Base-by-base conservation (phyloP, 495 filamentous ascomycete species). In the Friedmanniomyces simplex region DNA sequence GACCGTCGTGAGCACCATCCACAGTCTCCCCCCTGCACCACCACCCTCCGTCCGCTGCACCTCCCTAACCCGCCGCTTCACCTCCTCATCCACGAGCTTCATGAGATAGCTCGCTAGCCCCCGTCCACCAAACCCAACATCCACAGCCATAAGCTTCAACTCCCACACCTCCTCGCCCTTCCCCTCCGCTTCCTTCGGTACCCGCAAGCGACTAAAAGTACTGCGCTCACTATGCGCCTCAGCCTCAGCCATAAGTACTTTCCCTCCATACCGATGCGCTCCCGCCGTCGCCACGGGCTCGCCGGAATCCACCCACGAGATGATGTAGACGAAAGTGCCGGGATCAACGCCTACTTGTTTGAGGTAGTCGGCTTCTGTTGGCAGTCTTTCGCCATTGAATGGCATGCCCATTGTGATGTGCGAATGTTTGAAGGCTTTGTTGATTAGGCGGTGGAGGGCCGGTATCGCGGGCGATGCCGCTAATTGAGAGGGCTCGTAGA, bases 101-200 rank as follows among this genome's bases (percentile, higher is more conserved):
- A 63, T 59, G 25, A 63, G 21, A 43, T 55, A 56, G 7, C 51
- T 24, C n/a, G 61, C 61, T 7, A 59, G 21, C 18, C 61, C 61
- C 36, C 47, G 42, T 2, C 49, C 13, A 28, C 55, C 51, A 28
- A 52, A 16, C 11, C 20, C 20, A 12, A 41, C 42, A 24, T 52
- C 56, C 1, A 60, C 57, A 12, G 57, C 61, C 52, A 63, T 34
- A 2, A 53, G 16, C 18, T 46, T 56, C 37, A 63, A 18, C 30
- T 63, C 61, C 61, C 61, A 63, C 22, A 47, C 39, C n/a, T 63
- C 51, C 10, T 42, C 39, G 4, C 18, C 45, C 7, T 20, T 28
- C 11, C 16, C 43, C 34, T 42, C 57, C 4, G 37, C 13, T n/a
- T 4, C 24, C 25, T 21, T 24, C 16, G 55, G 55, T 11, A 41